Percentiles rank a stretch among this genome's conserved stretches.
phyloP scores from a whole-genome alignment of 441 rosid genomes.

The Biscutella auriculata region DNA sequence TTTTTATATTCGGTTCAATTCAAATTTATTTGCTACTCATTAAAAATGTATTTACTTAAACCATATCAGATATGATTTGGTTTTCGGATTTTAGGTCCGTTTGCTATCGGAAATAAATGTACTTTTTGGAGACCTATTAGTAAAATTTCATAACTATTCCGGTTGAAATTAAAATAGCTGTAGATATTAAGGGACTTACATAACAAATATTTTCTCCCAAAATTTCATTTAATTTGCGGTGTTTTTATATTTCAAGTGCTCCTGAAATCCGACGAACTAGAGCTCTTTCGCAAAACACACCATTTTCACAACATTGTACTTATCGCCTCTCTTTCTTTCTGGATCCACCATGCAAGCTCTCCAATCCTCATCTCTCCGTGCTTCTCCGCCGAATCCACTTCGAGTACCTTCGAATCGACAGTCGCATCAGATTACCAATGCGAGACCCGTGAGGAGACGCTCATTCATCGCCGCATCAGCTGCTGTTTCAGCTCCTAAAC shows the following conservation, averaged over 20 bases:
- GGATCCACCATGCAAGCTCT: slow-evolving; percentile 55
- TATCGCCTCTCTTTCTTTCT: slow-evolving; percentile 22
- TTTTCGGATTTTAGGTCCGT: too few relatives aligned
- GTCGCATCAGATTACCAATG: slow-evolving; percentile 25
- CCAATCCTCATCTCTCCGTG: slow-evolving; percentile 44
- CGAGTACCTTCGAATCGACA: slow-evolving; percentile 22
- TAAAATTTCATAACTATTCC: background rate
- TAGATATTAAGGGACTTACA: background rate
- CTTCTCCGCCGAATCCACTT: slow-evolving; percentile 45
- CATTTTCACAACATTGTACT: slow-evolving; percentile 25
- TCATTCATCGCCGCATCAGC: slow-evolving; percentile 46
- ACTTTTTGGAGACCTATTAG: background rate
- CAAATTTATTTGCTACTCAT: too few relatives aligned
- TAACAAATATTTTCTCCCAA: background rate
- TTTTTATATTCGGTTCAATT: too few relatives aligned
- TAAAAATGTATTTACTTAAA: too few relatives aligned
- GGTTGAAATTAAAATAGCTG: background rate
- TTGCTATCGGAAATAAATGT: too few relatives aligned
- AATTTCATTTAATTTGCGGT: background rate
- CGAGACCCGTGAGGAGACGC: slow-evolving; percentile 21
- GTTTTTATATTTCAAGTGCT: background rate
- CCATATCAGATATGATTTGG: too few relatives aligned
- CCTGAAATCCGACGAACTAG: slow-evolving; percentile 10
- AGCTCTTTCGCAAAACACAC: slow-evolving; percentile 5
- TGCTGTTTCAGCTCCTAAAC: slow-evolving; percentile 58